A percentile compares a stretch with the other conserved stretches of the same genome.
Conservation (phyloP, 352 stramenopile species). For the Phytophthora sansomeana region DNA sequence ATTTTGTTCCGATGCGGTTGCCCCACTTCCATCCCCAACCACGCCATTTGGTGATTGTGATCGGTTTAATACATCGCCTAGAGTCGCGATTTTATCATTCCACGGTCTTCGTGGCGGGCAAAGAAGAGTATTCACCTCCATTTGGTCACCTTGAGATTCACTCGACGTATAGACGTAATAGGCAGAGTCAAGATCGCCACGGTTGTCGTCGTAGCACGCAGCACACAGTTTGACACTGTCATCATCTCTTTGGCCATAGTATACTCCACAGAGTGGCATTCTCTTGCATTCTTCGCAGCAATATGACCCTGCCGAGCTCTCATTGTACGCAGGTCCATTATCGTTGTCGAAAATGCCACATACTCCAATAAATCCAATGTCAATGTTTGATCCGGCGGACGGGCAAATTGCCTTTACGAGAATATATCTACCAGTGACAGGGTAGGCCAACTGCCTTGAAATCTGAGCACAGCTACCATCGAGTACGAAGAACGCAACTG, state of each 20-base stretch:
- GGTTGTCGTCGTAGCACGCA: slow-evolving; percentile 83
- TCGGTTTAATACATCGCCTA: slow-evolving; percentile 48
- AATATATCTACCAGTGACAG: slow-evolving; percentile 79
- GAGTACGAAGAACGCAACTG: slow-evolving; percentile 81
- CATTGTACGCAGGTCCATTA: slow-evolving; percentile 83
- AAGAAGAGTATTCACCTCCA: slow-evolving; percentile 44
- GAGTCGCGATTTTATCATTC: slow-evolving; percentile 55
- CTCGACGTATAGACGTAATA: slow-evolving; percentile 55
- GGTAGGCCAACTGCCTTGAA: slow-evolving; percentile 75
- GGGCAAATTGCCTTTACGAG: slow-evolving; percentile 81
- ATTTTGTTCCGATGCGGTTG: slow-evolving; percentile 10
- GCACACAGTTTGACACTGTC: slow-evolving; percentile 68
- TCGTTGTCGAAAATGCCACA: slow-evolving; percentile 84
- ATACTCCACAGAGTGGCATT: slow-evolving; percentile 50
- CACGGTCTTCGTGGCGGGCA: slow-evolving; percentile 63
- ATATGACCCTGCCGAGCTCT: slow-evolving; percentile 47
- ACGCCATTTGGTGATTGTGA: slow-evolving; percentile 29
- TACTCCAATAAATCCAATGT: slow-evolving; percentile 83
- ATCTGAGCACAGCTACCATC: slow-evolving; percentile 81
- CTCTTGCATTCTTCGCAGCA: slow-evolving; percentile 75
- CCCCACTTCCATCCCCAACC: slow-evolving; percentile 5
- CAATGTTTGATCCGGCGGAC: slow-evolving; percentile 78
- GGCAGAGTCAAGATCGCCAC: slow-evolving; percentile 54
- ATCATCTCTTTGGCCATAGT: slow-evolving; percentile 72
- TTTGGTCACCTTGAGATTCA: slow-evolving; percentile 47